Percentiles rank a stretch among this genome's conserved stretches.
phyloP scores from a whole-genome alignment of 192 early-diverging fungal species.

The Backusella australiensis region DNA sequence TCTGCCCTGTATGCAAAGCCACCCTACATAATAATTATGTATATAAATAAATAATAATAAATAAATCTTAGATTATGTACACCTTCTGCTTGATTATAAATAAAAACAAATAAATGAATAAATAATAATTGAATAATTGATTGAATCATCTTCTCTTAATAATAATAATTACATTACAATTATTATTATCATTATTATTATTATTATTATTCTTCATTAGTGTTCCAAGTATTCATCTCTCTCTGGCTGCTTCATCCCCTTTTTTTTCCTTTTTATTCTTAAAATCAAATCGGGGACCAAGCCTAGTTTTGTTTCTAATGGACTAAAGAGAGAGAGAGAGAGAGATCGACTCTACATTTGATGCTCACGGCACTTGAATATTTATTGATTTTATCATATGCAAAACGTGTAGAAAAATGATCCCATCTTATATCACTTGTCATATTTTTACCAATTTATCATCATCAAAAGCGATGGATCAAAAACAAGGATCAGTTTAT shows the following conservation, averaged over 20 bases:
- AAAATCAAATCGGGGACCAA: background rate
- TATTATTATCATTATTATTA: background rate
- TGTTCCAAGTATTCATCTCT: background rate
- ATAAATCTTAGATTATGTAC: slow-evolving; percentile 1
- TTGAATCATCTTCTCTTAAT: background rate
- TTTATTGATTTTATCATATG: background rate
- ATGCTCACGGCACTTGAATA: background rate
- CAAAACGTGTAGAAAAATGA: background rate
- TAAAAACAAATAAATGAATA: background rate
- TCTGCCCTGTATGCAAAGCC: background rate
- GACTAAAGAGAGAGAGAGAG: background rate
- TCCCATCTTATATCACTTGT: background rate
- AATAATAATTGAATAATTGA: background rate
- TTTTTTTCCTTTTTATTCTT: background rate
- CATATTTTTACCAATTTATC: background rate
- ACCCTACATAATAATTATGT: background rate
- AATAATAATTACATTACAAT: background rate
- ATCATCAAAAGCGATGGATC: no score
- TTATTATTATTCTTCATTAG: background rate
- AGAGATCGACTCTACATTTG: background rate
- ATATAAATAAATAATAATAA: background rate
- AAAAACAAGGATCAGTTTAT: no score
- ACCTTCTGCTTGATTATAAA: background rate
- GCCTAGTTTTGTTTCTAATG: background rate
- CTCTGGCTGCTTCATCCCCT: background rate